Evolutionary conservation across 2,329 filamentous ascomycete species (phyloP).

Genomic region (Apiospora hydei): DNA sequence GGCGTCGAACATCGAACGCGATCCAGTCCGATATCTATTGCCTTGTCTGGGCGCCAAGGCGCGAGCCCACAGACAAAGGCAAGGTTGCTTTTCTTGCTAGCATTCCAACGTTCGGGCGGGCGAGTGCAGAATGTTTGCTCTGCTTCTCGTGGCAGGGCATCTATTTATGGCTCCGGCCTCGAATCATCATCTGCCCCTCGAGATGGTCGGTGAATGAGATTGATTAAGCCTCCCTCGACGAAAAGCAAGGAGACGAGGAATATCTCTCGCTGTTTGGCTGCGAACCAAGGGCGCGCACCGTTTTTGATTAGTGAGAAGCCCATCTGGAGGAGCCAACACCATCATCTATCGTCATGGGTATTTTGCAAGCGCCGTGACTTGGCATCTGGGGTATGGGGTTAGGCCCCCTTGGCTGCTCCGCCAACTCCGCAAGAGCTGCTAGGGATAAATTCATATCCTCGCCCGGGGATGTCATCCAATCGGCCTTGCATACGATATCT

Average conservation of each 20-base stretch:
- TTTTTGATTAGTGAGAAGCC: background rate
- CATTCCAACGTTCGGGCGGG: background rate
- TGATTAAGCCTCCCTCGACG: background rate
- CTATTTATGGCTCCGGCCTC: constrained; percentile 9
- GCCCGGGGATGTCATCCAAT: constrained; percentile 1
- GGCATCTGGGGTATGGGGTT: constrained; percentile 20
- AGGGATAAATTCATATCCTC: constrained; percentile 18
- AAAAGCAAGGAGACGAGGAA: background rate
- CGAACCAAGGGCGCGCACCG: background rate
- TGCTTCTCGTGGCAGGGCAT: background rate
- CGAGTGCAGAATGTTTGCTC: background rate
- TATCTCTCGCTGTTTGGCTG: background rate
- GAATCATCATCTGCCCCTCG: too few relatives aligned
- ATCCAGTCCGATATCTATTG: background rate
- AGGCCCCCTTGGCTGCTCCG: constrained; percentile 5
- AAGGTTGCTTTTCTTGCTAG: background rate
- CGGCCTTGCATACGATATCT: background rate
- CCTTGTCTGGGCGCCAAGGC: constrained; percentile 1
- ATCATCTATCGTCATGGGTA: constrained; percentile 10
- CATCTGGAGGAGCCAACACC: background rate
- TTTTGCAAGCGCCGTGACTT: background rate
- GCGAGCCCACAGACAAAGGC: background rate
- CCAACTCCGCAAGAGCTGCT: background rate
- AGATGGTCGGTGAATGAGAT: background rate
- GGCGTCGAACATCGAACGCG: background rate